These are phyloP conservation scores for Phialocephala subalpina DNA, from an alignment of 2,329 filamentous ascomycete genomes.

Conservation along the genomic window DNA sequence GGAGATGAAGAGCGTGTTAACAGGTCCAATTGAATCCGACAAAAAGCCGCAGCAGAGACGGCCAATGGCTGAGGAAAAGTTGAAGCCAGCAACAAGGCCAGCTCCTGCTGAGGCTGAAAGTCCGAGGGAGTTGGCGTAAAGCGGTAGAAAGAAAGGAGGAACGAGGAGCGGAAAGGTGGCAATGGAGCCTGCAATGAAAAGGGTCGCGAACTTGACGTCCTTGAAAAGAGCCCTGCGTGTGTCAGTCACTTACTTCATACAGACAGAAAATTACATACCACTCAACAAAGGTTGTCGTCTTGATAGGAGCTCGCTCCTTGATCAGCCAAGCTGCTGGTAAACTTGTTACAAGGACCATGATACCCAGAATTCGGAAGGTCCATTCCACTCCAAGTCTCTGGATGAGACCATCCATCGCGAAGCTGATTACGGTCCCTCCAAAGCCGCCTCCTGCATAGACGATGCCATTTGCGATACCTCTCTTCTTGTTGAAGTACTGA, in stretches of 20 bases:
- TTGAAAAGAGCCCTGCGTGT: constrained; percentile 57
- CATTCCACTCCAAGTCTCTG: constrained; percentile 54
- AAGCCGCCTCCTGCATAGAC: constrained; percentile 62
- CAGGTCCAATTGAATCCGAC: constrained; percentile 60
- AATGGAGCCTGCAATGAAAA: constrained; percentile 62
- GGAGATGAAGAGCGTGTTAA: constrained; percentile 62
- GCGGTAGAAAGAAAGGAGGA: constrained; percentile 67
- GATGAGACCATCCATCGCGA: constrained; percentile 58
- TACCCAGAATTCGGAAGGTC: constrained; percentile 60
- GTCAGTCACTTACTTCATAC: background rate
- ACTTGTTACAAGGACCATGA: constrained; percentile 60
- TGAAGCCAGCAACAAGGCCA: constrained; percentile 67
- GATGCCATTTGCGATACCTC: constrained; percentile 63
- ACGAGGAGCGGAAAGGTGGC: constrained; percentile 68
- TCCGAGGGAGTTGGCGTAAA: constrained; percentile 63
- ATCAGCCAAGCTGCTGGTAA: constrained; percentile 63
- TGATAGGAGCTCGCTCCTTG: constrained; percentile 53
- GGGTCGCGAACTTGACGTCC: constrained; percentile 56
- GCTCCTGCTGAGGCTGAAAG: constrained; percentile 61
- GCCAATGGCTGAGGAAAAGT: constrained; percentile 65
- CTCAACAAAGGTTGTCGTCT: constrained; percentile 53
- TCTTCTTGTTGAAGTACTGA: constrained; percentile 62
- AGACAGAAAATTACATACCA: constrained; percentile 47
- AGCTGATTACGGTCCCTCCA: constrained; percentile 61
- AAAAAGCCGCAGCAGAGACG: constrained; percentile 61